Evolutionary conservation across 2,329 filamentous ascomycete genomes (phyloP).

Genomic region (Ophiostoma sp.): DNA sequence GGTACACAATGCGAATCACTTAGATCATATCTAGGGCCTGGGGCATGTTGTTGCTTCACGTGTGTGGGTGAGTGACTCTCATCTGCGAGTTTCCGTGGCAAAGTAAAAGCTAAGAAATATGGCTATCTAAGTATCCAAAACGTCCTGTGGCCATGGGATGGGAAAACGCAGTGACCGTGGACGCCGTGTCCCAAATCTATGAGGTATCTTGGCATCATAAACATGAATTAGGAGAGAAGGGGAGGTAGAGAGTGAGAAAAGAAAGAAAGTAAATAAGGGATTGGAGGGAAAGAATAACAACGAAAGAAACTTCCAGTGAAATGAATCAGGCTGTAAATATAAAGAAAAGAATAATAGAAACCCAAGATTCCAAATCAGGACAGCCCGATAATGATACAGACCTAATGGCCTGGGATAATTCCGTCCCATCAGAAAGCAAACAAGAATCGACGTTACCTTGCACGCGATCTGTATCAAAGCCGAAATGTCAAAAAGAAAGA

Average conservation of each 20-base stretch:
- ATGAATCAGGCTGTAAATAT: slow-evolving; percentile 9
- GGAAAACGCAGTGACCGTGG: slow-evolving; percentile 12
- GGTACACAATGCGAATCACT: background rate
- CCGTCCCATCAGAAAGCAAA: background rate
- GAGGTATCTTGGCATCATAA: slow-evolving; percentile 26
- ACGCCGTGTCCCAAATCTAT: slow-evolving; percentile 28
- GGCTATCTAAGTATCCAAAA: background rate
- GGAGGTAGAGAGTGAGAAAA: background rate
- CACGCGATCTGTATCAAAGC: background rate
- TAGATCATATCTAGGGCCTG: too few relatives aligned
- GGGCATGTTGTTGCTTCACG: background rate
- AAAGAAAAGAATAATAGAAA: background rate
- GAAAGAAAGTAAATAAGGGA: background rate
- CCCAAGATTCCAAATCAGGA: background rate
- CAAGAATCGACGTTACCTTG: background rate
- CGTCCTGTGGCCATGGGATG: background rate
- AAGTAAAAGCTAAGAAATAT: background rate
- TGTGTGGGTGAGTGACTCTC: background rate
- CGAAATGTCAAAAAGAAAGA: background rate
- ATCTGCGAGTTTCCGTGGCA: background rate
- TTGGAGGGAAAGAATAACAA: background rate
- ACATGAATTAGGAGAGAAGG: slow-evolving; percentile 23
- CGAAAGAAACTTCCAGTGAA: background rate
- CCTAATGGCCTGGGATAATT: background rate
- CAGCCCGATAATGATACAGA: slow-evolving; percentile 18